Base-by-base conservation (phyloP, 805 yeast species). In the Cyberlindnera maritima region DNA sequence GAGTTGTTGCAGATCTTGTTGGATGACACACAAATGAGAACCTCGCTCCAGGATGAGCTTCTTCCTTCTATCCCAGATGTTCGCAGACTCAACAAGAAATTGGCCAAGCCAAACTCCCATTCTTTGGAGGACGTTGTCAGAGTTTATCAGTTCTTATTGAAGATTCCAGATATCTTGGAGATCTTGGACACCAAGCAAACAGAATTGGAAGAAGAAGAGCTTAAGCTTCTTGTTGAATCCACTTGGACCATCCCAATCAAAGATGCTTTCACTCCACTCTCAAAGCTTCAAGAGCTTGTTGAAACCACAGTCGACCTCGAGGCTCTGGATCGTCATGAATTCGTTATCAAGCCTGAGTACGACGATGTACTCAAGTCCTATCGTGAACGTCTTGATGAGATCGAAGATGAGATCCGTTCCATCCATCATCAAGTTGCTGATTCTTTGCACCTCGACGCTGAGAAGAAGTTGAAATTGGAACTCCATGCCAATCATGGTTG, bases 241-340 rank as follows among this genome's bases (percentile, higher is more conserved):
- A 66, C 71, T 34, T 92, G 95, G 86, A 63, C 79, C 3, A 64
- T 63, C 1, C 88, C 88, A 1, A 60, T 92, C 17, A 58, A 66
- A 14, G 73, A 74, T 23, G 68, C 74, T 43, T 67, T 75, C 33
- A 65, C 63, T 3, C 77, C 85, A 2, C 70, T 94, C 42, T 62
- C 67, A 15, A 89, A 87, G 55, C 77, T 85, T 35, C 85, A 86
- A 62, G 96, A 89, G 61, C 73, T 94, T 61, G 91, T 94, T 10
- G 97, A 94, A 64, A 85, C 96, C 2, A 91, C 98, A 0, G 83
- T 94, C 21, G 99, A 94, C 61, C 71, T 94, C 39, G 80, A 85
- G 18, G 90, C 96, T 2, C 73, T 89, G 48, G 91, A 87, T 39
- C 75, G 83, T 38, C 88, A 88, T 44, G 96, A 94, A 50, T 88